These are phyloP conservation scores for Auriscalpium microsporum DNA, from an alignment of 768 basidiomycete genomes.

Conservation along the genomic window DNA sequence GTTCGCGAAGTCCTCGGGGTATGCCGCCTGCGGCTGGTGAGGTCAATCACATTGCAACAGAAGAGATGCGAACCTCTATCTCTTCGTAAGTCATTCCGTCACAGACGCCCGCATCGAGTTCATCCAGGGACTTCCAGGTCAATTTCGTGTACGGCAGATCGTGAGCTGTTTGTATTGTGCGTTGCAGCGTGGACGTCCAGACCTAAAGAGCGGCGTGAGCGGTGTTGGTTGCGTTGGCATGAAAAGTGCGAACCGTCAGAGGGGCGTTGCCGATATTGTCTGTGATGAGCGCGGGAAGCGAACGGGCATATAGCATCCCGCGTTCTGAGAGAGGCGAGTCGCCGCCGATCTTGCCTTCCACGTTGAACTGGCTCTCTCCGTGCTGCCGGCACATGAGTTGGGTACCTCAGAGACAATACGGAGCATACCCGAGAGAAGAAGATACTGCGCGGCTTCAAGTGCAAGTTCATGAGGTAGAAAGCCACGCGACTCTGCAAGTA, in stretches of 20 bases:
- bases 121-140: constrained; percentile 98
- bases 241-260: constrained; percentile 53
- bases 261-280: constrained; percentile 87
- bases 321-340: constrained; percentile 81
- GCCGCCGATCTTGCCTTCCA: constrained; percentile 96
- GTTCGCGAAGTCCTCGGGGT: constrained; percentile 97
- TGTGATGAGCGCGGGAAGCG: constrained; percentile 79
- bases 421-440: constrained; percentile 83
- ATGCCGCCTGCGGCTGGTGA: constrained; percentile 55
- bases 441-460: constrained; percentile 93
- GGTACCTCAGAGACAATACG: background rate
- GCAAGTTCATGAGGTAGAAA: constrained; percentile 97
- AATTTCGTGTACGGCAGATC: constrained; percentile 79
- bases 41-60: background rate
- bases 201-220: constrained; percentile 40
- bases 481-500: constrained; percentile 96
- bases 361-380: constrained; percentile 95
- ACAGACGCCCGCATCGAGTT: constrained; percentile 97
- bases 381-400: constrained; percentile 46
- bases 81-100: constrained; percentile 99
- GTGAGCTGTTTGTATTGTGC: constrained; percentile 87
- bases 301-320: constrained; percentile 77
- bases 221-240: background rate
- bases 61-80: constrained; percentile 62
- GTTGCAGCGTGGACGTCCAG: constrained; percentile 95